Evolutionary conservation across 805 yeast species (phyloP), one percentile per base, ranked within the genome.

Genomic region (Jamesozyma spencerorum): DNA sequence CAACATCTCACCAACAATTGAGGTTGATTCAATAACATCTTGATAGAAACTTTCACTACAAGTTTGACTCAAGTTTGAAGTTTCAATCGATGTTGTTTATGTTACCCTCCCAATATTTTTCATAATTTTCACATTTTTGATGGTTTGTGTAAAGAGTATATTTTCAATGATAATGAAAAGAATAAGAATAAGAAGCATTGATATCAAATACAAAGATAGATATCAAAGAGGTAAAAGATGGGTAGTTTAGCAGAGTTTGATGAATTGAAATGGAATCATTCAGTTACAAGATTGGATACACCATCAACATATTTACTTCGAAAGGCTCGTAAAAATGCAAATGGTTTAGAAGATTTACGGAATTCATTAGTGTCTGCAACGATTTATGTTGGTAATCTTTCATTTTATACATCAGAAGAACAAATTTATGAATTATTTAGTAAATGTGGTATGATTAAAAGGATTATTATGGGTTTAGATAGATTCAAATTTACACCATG

Each of bases 391-490:
- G 98, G 97, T 4, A 86, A 86, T 60, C 62, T 92, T 26, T 80
- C 94, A 2, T 85, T 85, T 51, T 84, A 80, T 63, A 88, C 97
- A 3, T 83, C 95, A 1, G 98, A 92, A 60, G 98, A 92, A 58
- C 97, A 90, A 62, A 76, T 90, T 13, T 81, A 79, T 58, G 97
- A 88, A 60, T 64, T 92, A 38, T 86, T 92, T 55, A 74, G 82
- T 45, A 81, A 82, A 59, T 79, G 85, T 49, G 97, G 97, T 1
- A 68, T 75, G 13, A 79, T 90, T 31, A 76, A 76, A 48, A 71
- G 81, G 54, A 84, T 88, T 32, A 79, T 90, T 38, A 92, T 92
- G 97, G 98, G 98, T 0, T 72, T 92, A 29, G 97, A 92, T 60
- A 72, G 96, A 48, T 80, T 81, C 58, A 82, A 84, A 49, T 77